Conservation (phyloP, 2,329 filamentous ascomycete genomes). For the Colletotrichum spaethianum region DNA sequence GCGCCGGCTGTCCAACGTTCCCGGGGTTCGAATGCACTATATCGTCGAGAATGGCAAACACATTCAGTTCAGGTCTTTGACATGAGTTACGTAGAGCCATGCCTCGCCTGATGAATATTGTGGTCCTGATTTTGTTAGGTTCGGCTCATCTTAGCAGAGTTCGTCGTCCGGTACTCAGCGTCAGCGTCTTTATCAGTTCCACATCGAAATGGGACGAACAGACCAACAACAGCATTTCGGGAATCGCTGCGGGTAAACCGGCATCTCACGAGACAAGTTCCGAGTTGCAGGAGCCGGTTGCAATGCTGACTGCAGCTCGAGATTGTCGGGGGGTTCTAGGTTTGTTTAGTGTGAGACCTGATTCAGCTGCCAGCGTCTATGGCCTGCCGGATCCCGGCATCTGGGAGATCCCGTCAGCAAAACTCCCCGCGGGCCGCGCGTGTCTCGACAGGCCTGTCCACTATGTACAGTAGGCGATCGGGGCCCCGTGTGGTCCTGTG, state of each 20-base stretch:
- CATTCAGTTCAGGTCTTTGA: background rate
- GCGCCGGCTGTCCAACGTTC: too few relatives aligned
- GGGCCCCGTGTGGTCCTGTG: constrained; percentile 25
- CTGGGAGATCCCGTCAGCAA: constrained; percentile 3
- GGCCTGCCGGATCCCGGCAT: constrained; percentile 6
- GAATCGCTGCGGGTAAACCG: constrained; percentile 22
- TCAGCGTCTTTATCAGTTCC: background rate
- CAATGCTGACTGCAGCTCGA: constrained; percentile 7
- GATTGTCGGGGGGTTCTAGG: too few relatives aligned
- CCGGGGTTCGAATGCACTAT: background rate
- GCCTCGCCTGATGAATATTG: background rate
- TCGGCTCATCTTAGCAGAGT: background rate
- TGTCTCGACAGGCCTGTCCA: background rate
- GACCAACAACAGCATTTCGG: background rate
- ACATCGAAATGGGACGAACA: constrained; percentile 20
- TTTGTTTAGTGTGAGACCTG: too few relatives aligned
- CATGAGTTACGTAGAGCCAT: background rate
- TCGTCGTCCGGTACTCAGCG: background rate
- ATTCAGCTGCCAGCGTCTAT: constrained; percentile 1
- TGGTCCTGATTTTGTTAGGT: background rate
- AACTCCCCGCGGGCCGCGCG: constrained; percentile 34
- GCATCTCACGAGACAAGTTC: constrained; percentile 2
- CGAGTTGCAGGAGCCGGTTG: background rate
- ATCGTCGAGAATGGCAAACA: background rate
- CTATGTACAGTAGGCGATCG: constrained; percentile 12